These are phyloP conservation scores for Neonothopanus nambi DNA, from an alignment of 1,284 basidiomycete species.

Conservation along the genomic window DNA sequence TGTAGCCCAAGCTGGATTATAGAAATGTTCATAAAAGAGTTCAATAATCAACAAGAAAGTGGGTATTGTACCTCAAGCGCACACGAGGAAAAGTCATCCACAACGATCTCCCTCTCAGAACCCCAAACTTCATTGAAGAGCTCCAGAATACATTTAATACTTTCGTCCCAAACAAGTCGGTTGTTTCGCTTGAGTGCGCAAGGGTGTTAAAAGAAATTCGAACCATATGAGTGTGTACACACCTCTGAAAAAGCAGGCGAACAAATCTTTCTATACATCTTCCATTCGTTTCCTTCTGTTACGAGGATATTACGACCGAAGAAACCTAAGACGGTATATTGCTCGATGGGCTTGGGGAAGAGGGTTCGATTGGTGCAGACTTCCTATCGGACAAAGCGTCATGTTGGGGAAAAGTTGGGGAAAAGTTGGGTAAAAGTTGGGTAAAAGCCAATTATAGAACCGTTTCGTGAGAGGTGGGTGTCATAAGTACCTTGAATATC, in stretches of 20 bases:
- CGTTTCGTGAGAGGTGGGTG: no score
- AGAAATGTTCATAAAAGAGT: no score
- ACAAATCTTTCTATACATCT: constrained; percentile 41
- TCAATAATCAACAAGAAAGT: no score
- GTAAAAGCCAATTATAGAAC: no score
- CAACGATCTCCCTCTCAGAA: constrained; percentile 27
- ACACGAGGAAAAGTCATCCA: constrained; percentile 39
- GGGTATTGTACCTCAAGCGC: constrained; percentile 44
- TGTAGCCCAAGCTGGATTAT: no score
- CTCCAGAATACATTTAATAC: constrained; percentile 42
- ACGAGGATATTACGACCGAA: constrained; percentile 45
- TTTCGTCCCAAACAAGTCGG: constrained; percentile 58
- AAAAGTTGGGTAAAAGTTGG: no score
- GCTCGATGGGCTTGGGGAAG: constrained; percentile 13
- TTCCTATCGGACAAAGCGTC: no score
- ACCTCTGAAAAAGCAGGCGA: constrained; percentile 45
- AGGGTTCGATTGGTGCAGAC: constrained; percentile 1
- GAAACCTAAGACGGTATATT: constrained; percentile 32
- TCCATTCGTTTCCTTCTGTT: constrained; percentile 48
- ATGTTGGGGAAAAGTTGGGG: no score
- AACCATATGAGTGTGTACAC: neutral
- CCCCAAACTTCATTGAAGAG: constrained; percentile 42
- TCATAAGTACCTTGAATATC: no score
- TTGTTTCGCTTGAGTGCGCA: constrained; percentile 45
- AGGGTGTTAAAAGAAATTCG: neutral